phyloP scores from a whole-genome alignment of 139 green algal species.

The Micromonas pusilla region DNA sequence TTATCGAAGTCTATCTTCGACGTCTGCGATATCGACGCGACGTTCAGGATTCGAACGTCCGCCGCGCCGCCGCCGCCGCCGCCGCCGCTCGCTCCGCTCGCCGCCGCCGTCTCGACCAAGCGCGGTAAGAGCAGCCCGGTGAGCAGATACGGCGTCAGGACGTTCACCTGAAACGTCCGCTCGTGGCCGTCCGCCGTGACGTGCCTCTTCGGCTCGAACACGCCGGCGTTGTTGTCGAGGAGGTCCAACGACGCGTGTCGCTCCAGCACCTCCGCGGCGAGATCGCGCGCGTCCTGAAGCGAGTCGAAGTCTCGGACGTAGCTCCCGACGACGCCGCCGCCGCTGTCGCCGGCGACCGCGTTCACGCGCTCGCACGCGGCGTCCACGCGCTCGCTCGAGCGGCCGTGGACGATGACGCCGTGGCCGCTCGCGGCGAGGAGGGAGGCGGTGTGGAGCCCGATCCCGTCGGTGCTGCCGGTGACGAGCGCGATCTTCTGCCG shows the following conservation, averaged over 20 bases:
- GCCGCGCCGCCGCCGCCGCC: background rate
- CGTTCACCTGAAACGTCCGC: conserved; percentile 30
- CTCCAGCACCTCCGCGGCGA: background rate
- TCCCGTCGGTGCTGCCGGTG: conserved; percentile 32
- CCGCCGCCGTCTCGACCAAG: background rate
- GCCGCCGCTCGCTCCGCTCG: background rate
- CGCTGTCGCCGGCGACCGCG: conserved; percentile 39
- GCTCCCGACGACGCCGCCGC: background rate
- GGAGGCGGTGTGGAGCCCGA: conserved; percentile 29
- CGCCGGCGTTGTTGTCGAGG: conserved; percentile 26
- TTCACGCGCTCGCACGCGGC: background rate
- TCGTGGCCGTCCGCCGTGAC: conserved; percentile 17
- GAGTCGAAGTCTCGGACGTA: conserved; percentile 17
- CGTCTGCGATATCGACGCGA: conserved; percentile 20
- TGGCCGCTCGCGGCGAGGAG: background rate
- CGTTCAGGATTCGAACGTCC: conserved; percentile 22
- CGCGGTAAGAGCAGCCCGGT: background rate
- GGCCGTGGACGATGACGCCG: conserved; percentile 28
- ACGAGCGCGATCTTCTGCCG: conserved; percentile 24
- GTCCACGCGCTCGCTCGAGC: background rate
- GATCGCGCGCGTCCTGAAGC: background rate
- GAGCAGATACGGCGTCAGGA: conserved; percentile 26
- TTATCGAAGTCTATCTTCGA: conserved; percentile 9
- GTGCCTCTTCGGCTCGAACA: conserved; percentile 8
- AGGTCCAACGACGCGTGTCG: background rate